A percentile compares a stretch with the other conserved stretches of the same genome.
Conservation (phyloP, 805 yeast species). For the Barnettozyma botsteinii region DNA sequence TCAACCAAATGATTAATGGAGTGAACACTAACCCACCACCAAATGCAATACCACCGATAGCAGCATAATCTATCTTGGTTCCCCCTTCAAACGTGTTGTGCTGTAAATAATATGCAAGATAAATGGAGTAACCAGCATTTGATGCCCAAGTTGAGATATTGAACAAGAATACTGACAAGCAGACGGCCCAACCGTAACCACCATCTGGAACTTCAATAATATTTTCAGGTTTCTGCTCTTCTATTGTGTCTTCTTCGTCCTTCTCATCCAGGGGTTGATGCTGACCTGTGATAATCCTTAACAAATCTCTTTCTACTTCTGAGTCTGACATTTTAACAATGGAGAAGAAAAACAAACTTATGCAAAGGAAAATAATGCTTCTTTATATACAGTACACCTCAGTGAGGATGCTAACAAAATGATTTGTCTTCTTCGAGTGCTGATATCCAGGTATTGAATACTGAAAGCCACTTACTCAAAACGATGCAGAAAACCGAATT, state of each 20-base stretch:
- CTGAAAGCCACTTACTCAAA: too few relatives aligned
- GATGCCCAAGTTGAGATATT: constrained; percentile 27
- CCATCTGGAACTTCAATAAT: constrained; percentile 25
- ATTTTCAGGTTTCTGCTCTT: background rate
- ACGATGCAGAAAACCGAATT: too few relatives aligned
- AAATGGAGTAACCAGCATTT: constrained; percentile 26
- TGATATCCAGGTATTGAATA: too few relatives aligned
- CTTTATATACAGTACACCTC: too few relatives aligned
- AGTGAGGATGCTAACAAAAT: too few relatives aligned
- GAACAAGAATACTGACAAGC: constrained; percentile 18
- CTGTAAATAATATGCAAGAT: constrained; percentile 49
- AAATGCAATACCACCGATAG: constrained; percentile 62
- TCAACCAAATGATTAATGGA: constrained; percentile 44
- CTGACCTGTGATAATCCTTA: background rate
- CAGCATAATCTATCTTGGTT: constrained; percentile 50
- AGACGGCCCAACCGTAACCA: constrained; percentile 26
- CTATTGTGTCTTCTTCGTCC: background rate
- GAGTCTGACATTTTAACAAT: background rate
- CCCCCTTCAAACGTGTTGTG: constrained; percentile 46
- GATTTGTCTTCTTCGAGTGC: too few relatives aligned
- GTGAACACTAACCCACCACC: constrained; percentile 44
- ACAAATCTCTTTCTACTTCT: background rate
- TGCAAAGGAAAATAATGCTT: too few relatives aligned
- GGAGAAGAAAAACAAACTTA: too few relatives aligned
- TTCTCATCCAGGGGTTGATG: background rate